phyloP scores from a whole-genome alignment of 2,329 filamentous ascomycete species.

The Ophiostoma sp. region DNA sequence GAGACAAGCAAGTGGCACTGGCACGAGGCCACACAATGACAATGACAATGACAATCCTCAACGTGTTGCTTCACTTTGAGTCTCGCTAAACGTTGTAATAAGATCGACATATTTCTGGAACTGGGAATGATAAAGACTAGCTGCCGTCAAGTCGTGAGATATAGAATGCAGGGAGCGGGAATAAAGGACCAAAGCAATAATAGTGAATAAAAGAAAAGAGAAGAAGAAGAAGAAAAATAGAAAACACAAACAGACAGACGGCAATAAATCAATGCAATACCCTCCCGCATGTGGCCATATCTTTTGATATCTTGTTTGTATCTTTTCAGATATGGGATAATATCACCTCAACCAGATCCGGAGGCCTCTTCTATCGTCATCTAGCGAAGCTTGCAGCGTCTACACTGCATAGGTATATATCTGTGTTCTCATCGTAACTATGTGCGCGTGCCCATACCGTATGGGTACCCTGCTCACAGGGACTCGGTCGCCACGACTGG shows the following conservation, averaged over 20 bases:
- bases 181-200: neutral
- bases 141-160: constrained; percentile 4
- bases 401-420: neutral
- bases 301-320: neutral
- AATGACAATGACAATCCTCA: too few species aligned
- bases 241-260: neutral
- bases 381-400: neutral
- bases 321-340: neutral
- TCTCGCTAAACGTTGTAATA: too few species aligned
- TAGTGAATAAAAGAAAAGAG: neutral
- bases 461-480: neutral
- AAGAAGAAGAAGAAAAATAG: neutral
- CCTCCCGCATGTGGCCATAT: neutral
- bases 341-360: neutral
- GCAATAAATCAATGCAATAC: neutral
- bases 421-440: neutral
- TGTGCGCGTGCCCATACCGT: neutral
- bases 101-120: neutral
- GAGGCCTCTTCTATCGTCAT: neutral
- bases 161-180: neutral
- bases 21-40: too few species aligned
- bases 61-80: neutral
- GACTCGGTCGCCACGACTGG: neutral
- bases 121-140: neutral
- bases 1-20: too few species aligned